Percentiles rank a stretch among this genome's conserved stretches.
Conservation (phyloP, 192 early-diverging fungal genomes). For the Gonapodya prolifera region DNA sequence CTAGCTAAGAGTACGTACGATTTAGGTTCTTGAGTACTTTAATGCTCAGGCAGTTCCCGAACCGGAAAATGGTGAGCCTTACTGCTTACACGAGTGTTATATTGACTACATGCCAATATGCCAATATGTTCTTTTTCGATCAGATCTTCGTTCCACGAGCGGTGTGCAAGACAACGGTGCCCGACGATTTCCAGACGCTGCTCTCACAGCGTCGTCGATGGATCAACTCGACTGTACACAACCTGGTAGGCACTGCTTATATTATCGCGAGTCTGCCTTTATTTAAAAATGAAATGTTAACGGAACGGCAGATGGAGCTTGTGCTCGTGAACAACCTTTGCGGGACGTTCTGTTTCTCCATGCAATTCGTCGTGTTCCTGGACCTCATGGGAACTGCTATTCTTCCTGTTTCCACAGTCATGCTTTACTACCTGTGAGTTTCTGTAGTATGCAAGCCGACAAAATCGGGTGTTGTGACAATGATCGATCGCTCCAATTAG, state of each 20-base stretch:
- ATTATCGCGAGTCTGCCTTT: not conserved
- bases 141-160: constrained; percentile 66
- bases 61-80: constrained; percentile 70
- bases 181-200: constrained; percentile 57
- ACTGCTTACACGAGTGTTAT: too few species aligned
- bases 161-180: constrained; percentile 65
- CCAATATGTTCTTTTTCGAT: too few species aligned
- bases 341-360: constrained; percentile 94
- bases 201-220: constrained; percentile 83
- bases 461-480: constrained; percentile 12
- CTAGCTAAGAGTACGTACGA: not conserved
- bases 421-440: constrained; percentile 31
- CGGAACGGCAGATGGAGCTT: constrained; percentile 44
- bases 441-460: too few species aligned
- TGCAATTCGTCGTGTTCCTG: constrained; percentile 52
- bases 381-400: constrained; percentile 59
- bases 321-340: constrained; percentile 86
- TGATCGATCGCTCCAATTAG: constrained; percentile 38
- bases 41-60: constrained; percentile 69
- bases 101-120: too few species aligned
- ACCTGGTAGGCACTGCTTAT: too few species aligned
- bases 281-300: not conserved
- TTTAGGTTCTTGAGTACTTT: not conserved
- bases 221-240: constrained; percentile 97
- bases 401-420: constrained; percentile 55